Evolutionary conservation across 352 stramenopile genomes (phyloP).

Genomic region (Phytophthora sansomeana): DNA sequence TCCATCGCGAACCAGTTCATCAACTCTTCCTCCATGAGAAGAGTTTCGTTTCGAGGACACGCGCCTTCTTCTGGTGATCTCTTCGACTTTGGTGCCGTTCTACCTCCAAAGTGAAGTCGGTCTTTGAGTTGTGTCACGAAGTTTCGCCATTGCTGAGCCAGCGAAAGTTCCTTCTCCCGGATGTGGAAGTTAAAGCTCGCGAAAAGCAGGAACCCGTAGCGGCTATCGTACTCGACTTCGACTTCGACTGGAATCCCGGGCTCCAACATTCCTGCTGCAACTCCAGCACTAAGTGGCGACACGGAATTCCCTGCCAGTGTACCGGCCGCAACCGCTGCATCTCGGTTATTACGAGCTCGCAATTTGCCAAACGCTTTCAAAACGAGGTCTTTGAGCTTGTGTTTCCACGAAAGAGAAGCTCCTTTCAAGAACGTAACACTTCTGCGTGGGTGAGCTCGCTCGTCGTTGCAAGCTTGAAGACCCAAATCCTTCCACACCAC

Average conservation of each 20-base stretch:
- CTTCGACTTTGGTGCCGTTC: conserved; percentile 17
- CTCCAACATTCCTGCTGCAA: conserved; percentile 27
- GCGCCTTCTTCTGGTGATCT: conserved; percentile 5
- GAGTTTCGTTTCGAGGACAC: conserved; percentile 35
- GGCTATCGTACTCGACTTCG: conserved; percentile 73
- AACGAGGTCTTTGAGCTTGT: conserved; percentile 36
- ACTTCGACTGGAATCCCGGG: conserved; percentile 70
- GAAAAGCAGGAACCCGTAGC: conserved; percentile 61
- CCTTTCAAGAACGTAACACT: conserved; percentile 18
- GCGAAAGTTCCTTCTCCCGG: conserved; percentile 26
- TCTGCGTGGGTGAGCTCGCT: conserved; percentile 31
- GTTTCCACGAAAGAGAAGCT: conserved; percentile 33
- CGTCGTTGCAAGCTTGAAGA: conserved; percentile 32
- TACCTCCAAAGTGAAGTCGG: conserved; percentile 14
- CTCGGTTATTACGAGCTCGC: conserved; percentile 10
- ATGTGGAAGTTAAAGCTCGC: conserved; percentile 60
- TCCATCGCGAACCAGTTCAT: conserved; percentile 62
- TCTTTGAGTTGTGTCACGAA: conserved; percentile 22
- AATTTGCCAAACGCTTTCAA: conserved; percentile 22
- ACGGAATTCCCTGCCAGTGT: conserved; percentile 32
- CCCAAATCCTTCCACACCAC: conserved; percentile 61
- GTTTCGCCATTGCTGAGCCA: conserved; percentile 6
- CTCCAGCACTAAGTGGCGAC: conserved; percentile 20
- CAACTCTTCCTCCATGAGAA: conserved; percentile 52
- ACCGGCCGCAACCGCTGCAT: neutral